Evolutionary conservation across 331 rosid species (phyloP), one percentile per base, ranked within the genome.

Genomic region (Malus hybrid): DNA sequence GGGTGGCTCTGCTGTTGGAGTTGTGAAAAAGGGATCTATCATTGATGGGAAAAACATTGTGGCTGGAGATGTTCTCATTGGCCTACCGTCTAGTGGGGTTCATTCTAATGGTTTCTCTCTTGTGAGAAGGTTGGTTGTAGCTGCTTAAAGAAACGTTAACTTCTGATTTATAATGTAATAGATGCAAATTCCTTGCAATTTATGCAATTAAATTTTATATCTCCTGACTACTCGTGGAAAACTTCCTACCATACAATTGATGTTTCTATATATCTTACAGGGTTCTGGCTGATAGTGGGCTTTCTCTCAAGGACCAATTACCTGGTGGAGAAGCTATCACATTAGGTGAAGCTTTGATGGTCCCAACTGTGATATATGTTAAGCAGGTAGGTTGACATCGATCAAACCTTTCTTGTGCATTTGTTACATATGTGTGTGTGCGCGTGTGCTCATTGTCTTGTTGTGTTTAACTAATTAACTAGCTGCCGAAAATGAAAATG

Each of bases 41-140:
- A 90, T 93, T 70, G 81, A 91, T 70, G 97, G 98, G 15, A 80
- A 88, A 72, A 82, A 86, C 80, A 90, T 91, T 71, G 79, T 67
- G 69, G 85, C 82, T 27, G 98, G 98, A 67, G 97, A 90, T 74
- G 82, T 85, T 69, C 87, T 93, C 65, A 83, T 93, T 71, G 98
- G 97, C 75, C 86, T 93, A 54, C 97, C 98, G 50, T 93, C 96
- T 1, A 88, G 97, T 50, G 98, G 97, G 73, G 88, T 93, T 60
- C 98, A 91, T 68, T 91, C 96, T 65, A 93, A 93, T 67, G 98
- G 98, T 48, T 93, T 91, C 77, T 93, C 97, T 66, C 96, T 91
- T 70, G 97, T 91, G 16, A 86, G 97, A 88, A 87, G 93, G 98
- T 91, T 76, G 73, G 82, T 81, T 55, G 48, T 10, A 42, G 48